Conservation (phyloP, 225 moss, liverwort and hornwort species). For the Bryoerythrophyllum caledonicum region DNA sequence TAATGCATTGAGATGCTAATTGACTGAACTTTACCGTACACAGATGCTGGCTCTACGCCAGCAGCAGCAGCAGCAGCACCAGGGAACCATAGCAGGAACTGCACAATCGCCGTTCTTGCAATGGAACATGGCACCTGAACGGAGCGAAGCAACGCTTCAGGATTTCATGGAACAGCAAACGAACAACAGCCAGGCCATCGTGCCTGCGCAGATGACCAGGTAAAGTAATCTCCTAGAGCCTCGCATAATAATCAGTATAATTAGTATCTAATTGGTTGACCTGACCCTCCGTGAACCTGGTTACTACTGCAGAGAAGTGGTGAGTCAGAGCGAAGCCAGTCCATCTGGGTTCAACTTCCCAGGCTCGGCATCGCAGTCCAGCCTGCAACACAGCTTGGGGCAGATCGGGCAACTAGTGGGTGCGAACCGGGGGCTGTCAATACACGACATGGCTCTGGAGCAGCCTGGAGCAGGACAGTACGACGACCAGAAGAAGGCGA, state of each 20-base stretch:
- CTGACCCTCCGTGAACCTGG: background rate
- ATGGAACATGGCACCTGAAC: conserved; percentile 57
- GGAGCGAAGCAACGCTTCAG: conserved; percentile 59
- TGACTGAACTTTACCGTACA: background rate
- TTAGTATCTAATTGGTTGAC: background rate
- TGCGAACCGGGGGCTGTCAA: conserved; percentile 34
- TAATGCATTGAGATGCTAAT: background rate
- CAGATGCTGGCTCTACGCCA: conserved; percentile 56
- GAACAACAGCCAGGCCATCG: conserved; percentile 45
- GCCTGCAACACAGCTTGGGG: conserved; percentile 46
- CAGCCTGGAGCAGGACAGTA: conserved; percentile 33
- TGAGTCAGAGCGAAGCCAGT: conserved; percentile 49
- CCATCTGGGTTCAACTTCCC: conserved; percentile 49
- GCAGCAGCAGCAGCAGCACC: conserved; percentile 34
- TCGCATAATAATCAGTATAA: background rate
- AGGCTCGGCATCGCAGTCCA: conserved; percentile 37
- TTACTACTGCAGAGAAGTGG: conserved; percentile 45
- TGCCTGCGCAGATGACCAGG: conserved; percentile 52
- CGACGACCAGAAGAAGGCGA: conserved; percentile 49
- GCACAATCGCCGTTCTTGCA: conserved; percentile 54
- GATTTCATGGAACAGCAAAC: conserved; percentile 67
- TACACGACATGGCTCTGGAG: conserved; percentile 55
- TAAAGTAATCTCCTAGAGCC: background rate
- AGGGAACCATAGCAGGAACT: conserved; percentile 29
- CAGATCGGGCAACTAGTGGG: conserved; percentile 41